Percentiles rank a stretch among this genome's conserved stretches.
Conservation (phyloP, 1,139 yeast genomes). For the Kodamaea ohmeri region DNA sequence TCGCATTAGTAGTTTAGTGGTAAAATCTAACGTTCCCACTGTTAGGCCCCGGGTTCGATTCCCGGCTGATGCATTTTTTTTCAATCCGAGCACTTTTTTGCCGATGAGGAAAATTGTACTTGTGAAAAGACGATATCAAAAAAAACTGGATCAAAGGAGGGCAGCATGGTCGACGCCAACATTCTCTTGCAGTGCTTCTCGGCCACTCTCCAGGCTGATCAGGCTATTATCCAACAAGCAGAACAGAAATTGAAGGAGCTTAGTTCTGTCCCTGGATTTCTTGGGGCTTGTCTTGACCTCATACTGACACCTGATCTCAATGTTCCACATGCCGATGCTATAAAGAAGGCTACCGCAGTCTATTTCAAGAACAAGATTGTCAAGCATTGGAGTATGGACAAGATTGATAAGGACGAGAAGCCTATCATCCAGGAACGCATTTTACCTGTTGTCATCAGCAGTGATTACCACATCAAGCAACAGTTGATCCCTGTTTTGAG, state of each 20-base stretch:
- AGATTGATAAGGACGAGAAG: conserved; percentile 66
- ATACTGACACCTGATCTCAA: conserved; percentile 38
- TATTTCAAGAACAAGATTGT: conserved; percentile 77
- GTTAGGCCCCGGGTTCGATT: conserved; percentile 8
- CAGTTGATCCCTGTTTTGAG: conserved; percentile 73
- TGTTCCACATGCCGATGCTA: conserved; percentile 49
- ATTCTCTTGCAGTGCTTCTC: conserved; percentile 73
- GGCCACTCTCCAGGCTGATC: conserved; percentile 75
- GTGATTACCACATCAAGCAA: conserved; percentile 49
- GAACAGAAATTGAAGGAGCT: conserved; percentile 63
- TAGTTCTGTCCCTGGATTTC: conserved; percentile 64
- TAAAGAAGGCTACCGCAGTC: conserved; percentile 80
- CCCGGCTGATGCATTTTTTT: conserved; percentile 8
- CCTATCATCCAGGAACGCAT: conserved; percentile 65
- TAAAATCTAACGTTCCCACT: conserved; percentile 8
- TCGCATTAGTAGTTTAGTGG: conserved; percentile 7
- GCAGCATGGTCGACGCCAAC: conserved; percentile 53
- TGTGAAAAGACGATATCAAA: neutral
- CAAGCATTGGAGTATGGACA: conserved; percentile 54
- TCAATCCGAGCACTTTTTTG: conserved; percentile 3
- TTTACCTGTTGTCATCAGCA: conserved; percentile 39
- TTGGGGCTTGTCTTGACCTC: conserved; percentile 81
- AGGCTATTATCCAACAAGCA: conserved; percentile 59
- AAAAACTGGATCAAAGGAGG: neutral
- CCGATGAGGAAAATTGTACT: conserved; percentile 7